Conservation (phyloP, 1,284 basidiomycete species). For the Heterobasidion occidentale region DNA sequence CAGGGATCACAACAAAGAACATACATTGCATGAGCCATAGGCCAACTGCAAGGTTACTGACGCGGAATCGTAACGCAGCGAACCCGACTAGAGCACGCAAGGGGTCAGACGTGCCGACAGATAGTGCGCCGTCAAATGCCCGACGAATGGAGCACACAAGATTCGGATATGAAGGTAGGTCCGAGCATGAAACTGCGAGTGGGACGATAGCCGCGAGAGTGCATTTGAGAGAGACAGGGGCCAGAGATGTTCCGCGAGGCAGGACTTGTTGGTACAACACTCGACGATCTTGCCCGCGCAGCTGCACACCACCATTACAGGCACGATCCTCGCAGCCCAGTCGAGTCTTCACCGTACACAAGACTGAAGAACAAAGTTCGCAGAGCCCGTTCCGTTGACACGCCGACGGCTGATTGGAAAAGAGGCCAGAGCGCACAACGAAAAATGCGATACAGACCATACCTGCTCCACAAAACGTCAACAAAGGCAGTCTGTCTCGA, state of each 20-base stretch:
- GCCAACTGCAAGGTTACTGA: conserved; percentile 7
- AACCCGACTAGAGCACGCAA: conserved; percentile 8
- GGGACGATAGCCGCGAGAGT: conserved; percentile 39
- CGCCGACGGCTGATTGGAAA: conserved; percentile 14
- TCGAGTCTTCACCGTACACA: conserved; percentile 35
- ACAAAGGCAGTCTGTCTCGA: conserved; percentile 16
- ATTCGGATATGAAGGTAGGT: conserved; percentile 21
- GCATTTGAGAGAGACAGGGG: conserved; percentile 37
- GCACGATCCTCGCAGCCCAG: conserved; percentile 28
- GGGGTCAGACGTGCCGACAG: conserved; percentile 10
- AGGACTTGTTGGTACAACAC: conserved; percentile 25
- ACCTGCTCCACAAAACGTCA: conserved; percentile 17
- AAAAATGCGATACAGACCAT: background rate
- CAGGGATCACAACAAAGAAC: conserved; percentile 13
- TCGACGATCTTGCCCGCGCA: conserved; percentile 36
- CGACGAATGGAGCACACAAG: conserved; percentile 1
- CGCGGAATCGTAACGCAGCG: conserved; percentile 7
- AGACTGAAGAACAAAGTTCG: conserved; percentile 36
- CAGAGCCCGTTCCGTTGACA: conserved; percentile 23
- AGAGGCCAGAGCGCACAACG: no score
- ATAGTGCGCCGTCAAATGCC: conserved; percentile 5
- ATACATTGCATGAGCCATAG: conserved; percentile 10
- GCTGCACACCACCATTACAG: conserved; percentile 32
- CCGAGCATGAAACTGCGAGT: conserved; percentile 42
- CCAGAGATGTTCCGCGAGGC: conserved; percentile 38